Conservation (phyloP, 179 eudicot genomes). For the Dionaea muscipula region DNA sequence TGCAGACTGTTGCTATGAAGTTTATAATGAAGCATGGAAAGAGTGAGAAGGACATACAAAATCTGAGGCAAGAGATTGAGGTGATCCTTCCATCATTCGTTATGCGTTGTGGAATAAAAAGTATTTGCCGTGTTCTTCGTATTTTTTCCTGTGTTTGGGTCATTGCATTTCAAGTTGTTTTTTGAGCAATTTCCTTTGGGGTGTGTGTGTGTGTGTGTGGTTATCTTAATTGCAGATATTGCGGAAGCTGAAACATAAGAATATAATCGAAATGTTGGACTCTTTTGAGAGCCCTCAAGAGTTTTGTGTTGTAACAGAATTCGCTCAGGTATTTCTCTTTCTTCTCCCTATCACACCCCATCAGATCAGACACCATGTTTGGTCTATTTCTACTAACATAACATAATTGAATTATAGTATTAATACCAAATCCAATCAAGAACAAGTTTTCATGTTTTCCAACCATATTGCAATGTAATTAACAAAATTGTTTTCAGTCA, state of each 20-base stretch:
- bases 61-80: constrained; percentile 95
- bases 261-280: constrained; percentile 92
- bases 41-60: constrained; percentile 84
- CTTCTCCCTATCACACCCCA: background rate
- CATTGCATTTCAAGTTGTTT: background rate
- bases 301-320: constrained; percentile 95
- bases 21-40: constrained; percentile 91
- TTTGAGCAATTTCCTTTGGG: too few species aligned
- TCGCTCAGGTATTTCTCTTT: constrained; percentile 57
- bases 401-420: too few species aligned
- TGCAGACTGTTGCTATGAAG: constrained; percentile 96
- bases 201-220: too few species aligned
- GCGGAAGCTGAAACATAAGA: constrained; percentile 89
- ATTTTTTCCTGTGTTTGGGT: background rate
- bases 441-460: too few species aligned
- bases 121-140: too few species aligned
- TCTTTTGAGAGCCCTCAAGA: constrained; percentile 91
- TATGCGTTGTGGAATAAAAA: background rate
- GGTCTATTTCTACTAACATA: too few species aligned
- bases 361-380: too few species aligned
- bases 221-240: constrained; percentile 45
- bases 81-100: constrained; percentile 17
- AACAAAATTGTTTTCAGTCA: too few species aligned
- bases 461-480: too few species aligned
- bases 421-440: too few species aligned